Base-by-base conservation (phyloP, 2,329 filamentous ascomycete genomes). In the Sporothrix phasma region DNA sequence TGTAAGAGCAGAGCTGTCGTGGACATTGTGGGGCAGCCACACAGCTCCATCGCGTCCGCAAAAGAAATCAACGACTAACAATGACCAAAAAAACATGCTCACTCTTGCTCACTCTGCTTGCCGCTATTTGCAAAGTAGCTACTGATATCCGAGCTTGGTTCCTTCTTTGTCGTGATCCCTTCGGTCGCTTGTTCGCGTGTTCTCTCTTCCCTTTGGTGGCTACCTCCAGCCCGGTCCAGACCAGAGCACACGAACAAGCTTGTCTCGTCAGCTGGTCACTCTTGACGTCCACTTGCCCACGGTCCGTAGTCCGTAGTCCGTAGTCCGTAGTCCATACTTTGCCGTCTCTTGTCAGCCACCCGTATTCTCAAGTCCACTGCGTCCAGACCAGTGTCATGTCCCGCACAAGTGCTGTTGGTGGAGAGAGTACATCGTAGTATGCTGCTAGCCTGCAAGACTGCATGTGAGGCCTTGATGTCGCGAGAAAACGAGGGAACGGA, bases 71-170 rank as follows among this genome's bases (percentile, higher is more conserved):
- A 5, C 17, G 41, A 26, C 29, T 49, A 34, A 47, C 15, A 41
- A 5, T 10, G 41, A 26, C 29, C 49, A 34, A 49, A 62, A 62
- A 59, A 64, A 60, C 45, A 51, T 59, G 45, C 62, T 64, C 53
- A 64, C 47, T 45, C 37, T 41, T 59, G 45, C 62, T 64, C 53
- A 64, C 47, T 45, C 37, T 41, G 46, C 13, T 47, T 15, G 41
- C 46, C 24, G 24, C 22, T n/a, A 37, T 63, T 29, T 31, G n/a
- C n/a, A n/a, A n/a, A n/a, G n/a, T n/a, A 46, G 13, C 34, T 51
- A 17, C 37, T 53, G 49, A n/a, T 7, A n/a, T 3, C 24, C 31
- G 4, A n/a, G n/a, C n/a, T 31, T 37, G 34, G 22, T 29, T 43
- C 24, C 3, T 59, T 43, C 5, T 10, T 13, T 10, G 15, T 45